A percentile compares a stretch with the other conserved stretches of the same genome.
phyloP scores from a whole-genome alignment of 805 yeast species.

The Starmerella bombicola region DNA sequence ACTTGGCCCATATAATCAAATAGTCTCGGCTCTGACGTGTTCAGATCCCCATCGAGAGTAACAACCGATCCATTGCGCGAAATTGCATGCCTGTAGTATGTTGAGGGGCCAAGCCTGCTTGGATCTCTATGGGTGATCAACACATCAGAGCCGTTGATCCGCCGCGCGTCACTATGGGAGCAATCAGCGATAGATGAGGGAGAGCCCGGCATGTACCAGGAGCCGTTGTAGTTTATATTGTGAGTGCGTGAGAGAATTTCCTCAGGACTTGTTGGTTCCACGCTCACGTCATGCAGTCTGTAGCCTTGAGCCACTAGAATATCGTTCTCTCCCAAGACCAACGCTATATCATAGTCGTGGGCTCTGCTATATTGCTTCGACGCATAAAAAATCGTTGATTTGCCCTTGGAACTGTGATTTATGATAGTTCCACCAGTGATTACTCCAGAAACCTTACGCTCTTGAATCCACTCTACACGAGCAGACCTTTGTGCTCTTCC shows the following conservation, averaged over 20 bases:
- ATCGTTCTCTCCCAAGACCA: slow-evolving; percentile 2
- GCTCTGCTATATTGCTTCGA: slow-evolving; percentile 1
- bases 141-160: slow-evolving; percentile 10
- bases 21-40: not conserved
- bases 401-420: slow-evolving; percentile 2
- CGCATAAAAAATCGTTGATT: not conserved
- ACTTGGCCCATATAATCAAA: not conserved
- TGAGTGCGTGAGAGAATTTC: slow-evolving; percentile 5
- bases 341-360: slow-evolving; percentile 1
- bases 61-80: slow-evolving; percentile 11
- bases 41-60: not conserved
- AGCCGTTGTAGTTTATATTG: slow-evolving; percentile 10
- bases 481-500: no score
- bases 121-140: slow-evolving; percentile 7
- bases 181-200: not conserved
- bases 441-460: not conserved
- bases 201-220: slow-evolving; percentile 1
- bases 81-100: slow-evolving; percentile 8
- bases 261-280: slow-evolving; percentile 1
- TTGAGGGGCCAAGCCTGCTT: not conserved
- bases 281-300: not conserved
- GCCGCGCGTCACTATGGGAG: not conserved
- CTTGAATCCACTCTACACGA: slow-evolving; percentile 7
- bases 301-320: slow-evolving; percentile 3
- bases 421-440: slow-evolving; percentile 5